Evolutionary conservation across 192 early-diverging fungal species (phyloP).

Genomic region (Entophlyctis luteolus): DNA sequence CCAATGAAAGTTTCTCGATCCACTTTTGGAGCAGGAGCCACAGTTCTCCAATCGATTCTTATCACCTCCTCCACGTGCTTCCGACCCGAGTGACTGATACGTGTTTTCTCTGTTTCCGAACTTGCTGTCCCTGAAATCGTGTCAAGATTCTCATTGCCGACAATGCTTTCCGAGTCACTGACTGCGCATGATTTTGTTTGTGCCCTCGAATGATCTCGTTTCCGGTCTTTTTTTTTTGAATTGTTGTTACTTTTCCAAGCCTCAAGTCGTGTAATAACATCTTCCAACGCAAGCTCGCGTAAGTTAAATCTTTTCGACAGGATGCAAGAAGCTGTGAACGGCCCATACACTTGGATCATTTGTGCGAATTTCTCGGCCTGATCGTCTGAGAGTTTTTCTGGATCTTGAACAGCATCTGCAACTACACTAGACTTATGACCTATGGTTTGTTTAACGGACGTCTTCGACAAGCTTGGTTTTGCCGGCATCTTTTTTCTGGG

Average conservation of each 20-base stretch:
- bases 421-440: not conserved
- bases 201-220: too few species aligned
- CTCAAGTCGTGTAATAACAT: constrained; percentile 45
- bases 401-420: constrained; percentile 16
- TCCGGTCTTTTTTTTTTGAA: constrained; percentile 4
- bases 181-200: not conserved
- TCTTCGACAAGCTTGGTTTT: not conserved
- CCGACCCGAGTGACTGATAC: not conserved
- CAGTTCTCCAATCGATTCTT: constrained; percentile 15
- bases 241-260: constrained; percentile 13
- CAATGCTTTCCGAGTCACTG: not conserved
- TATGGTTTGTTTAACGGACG: not conserved
- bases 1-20: constrained; percentile 41
- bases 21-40: constrained; percentile 30
- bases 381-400: constrained; percentile 33
- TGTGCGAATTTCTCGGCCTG: constrained; percentile 24
- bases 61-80: constrained; percentile 17
- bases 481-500: too few species aligned
- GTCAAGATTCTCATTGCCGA: not conserved
- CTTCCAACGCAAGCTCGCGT: constrained; percentile 50
- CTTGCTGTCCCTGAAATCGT: not conserved
- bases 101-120: not conserved
- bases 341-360: constrained; percentile 49
- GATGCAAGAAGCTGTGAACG: constrained; percentile 44
- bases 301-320: constrained; percentile 41